Percentiles rank a stretch among this genome's conserved stretches.
These are phyloP conservation scores for Fusarium clavum DNA, from an alignment of 2,329 filamentous ascomycete species.

Conservation along the genomic window DNA sequence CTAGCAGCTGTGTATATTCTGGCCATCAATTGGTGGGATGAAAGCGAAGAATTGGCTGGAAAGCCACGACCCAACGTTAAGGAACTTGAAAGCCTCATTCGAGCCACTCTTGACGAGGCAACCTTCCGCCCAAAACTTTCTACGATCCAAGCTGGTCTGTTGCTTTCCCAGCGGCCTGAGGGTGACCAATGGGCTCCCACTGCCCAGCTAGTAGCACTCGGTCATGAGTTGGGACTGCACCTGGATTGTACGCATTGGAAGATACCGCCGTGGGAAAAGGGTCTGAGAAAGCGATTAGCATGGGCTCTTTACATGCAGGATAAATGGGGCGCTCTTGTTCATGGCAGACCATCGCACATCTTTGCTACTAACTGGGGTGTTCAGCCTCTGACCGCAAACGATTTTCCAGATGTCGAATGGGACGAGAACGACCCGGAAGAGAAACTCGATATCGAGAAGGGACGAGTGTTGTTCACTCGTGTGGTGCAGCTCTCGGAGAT, in stretches of 20 bases:
- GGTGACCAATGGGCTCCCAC: conserved; percentile 87
- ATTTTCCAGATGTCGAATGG: conserved; percentile 79
- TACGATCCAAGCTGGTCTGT: conserved; percentile 80
- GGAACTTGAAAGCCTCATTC: conserved; percentile 78
- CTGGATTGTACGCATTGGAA: conserved; percentile 89
- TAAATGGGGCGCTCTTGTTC: conserved; percentile 87
- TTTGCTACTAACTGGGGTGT: conserved; percentile 81
- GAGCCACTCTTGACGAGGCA: conserved; percentile 77
- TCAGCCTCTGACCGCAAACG: conserved; percentile 69
- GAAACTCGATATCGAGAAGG: conserved; percentile 73
- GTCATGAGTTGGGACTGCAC: conserved; percentile 88
- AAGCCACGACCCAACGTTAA: conserved; percentile 77
- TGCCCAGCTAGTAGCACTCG: conserved; percentile 86
- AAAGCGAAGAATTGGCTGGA: conserved; percentile 73
- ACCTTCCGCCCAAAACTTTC: conserved; percentile 86
- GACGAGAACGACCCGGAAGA: conserved; percentile 71
- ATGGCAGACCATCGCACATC: conserved; percentile 85
- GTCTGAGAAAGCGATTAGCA: conserved; percentile 83
- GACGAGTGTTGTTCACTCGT: conserved; percentile 77
- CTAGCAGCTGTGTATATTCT: conserved; percentile 86
- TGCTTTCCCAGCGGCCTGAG: conserved; percentile 80
- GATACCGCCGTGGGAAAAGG: conserved; percentile 88
- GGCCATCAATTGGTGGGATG: conserved; percentile 88
- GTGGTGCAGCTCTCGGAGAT: conserved; percentile 82
- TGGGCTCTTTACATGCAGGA: conserved; percentile 97